Base-by-base conservation (phyloP, 2,329 filamentous ascomycete genomes). In the Fusarium beomiforme region DNA sequence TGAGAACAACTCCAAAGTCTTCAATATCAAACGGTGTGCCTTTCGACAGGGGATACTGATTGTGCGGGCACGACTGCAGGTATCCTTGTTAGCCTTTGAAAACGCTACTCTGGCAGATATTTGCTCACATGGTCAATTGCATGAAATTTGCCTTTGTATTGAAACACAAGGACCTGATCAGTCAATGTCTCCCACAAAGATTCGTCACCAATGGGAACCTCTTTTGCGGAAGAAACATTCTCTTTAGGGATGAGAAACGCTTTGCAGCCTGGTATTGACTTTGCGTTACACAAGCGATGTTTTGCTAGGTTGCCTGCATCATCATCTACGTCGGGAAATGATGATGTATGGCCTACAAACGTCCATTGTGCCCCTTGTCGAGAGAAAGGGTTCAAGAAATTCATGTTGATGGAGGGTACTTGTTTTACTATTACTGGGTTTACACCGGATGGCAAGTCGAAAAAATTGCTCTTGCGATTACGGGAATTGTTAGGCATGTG, bases 21-120 rank as follows among this genome's bases (percentile, higher is more conserved):
- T 93, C 91, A 72, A 93, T 92, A 58, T 93, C 91, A 63, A 92
- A 92, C 0, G 90, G 83, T 0, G 80, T 86, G 0, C 89, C 90
- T 44, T 87, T 84, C 0, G 90, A 91, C 3, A 93, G 83, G 0
- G 91, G 90, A 62, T 87, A 93, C 0, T 90, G 87, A 2, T 87
- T 89, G 72, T 93, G 91, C 2, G 91, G 91, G 64, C 91, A 93
- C 83, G 85, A 83, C 89, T 91, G 9, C 26, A 26, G 26, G 33
- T 13, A 4, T 17, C 7, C 13, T 3, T 33, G 16, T 70, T 42
- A 70, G 61, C n/a, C 9, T 1, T 29, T 14, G 13, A 3, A 13
- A 29, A 7, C 5, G 8, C 5, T n/a, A 19, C n/a, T n/a, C 23
- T 6, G 5, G 9, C 8, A n/a, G 7, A 24, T 5, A n/a, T 10